Evolutionary conservation across 1,284 basidiomycete genomes (phyloP), one percentile per base, ranked within the genome.

Genomic region (Megacollybia platyphylla): DNA sequence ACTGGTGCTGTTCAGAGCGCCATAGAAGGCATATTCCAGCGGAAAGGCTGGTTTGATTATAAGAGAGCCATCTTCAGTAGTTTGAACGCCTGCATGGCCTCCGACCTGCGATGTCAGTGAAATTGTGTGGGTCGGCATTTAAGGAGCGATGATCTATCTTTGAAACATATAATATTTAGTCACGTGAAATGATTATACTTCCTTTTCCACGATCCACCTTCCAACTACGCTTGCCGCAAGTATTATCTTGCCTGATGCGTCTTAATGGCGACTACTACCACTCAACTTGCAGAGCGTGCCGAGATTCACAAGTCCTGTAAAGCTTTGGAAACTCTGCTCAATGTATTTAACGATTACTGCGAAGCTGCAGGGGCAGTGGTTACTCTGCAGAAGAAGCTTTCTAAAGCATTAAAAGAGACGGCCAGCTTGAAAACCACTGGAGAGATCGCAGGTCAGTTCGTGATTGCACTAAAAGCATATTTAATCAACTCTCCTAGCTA

Each of bases 31-130:
- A 39, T 84, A 70, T 56, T 97, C 93, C 37, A 69, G 61, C 0
- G 73, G 70, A 4, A 84, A 62, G 6, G 83, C 79, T 5, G 83
- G 78, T 64, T 97, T 97, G 67, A 96, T 84, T 41, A 97, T 68
- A 18, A 92, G 70, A 2, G 76, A 77, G 7, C 81, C 85, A 51
- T 86, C 86, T 46, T 79, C 79, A 24, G 79, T 79, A 7, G 76
- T 70, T 47, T 80, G 68, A 24, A 97, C 78, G 31, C 82, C 83
- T 8, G 75, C 64, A 56, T 97, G 93, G 0, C 93, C 93, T 15
- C 87, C 93, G 30, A 97, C 90, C 63, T 96, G 91, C 7, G 68
- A 61, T 1, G 49, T 46, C 4, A 61, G 55, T n/a, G 47, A 9
- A 51, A 42, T 29, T 6, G 44, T 42, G 31, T 34, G 31, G 31